A percentile compares a stretch with the other conserved stretches of the same genome.
These are phyloP conservation scores for Pichia membranifaciens DNA, from an alignment of 805 yeast species.

Conservation along the genomic window DNA sequence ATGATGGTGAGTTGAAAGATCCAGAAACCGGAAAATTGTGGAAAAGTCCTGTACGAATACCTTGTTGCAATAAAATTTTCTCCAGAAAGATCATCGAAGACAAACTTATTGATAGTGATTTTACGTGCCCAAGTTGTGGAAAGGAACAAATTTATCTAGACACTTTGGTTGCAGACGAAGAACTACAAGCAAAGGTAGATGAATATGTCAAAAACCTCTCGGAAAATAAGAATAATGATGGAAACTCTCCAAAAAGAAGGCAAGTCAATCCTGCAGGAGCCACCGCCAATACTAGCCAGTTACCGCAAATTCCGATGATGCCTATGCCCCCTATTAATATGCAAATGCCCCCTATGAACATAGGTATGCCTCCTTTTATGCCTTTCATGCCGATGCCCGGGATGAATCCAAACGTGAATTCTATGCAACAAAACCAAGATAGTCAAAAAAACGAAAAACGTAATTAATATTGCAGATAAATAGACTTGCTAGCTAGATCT, in stretches of 20 bases:
- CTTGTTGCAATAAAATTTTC: conserved; percentile 55
- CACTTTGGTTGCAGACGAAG: conserved; percentile 55
- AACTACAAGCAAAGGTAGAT: conserved; percentile 48
- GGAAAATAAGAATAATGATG: conserved; percentile 1
- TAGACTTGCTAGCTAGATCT: not conserved
- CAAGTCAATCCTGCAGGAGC: conserved; percentile 12
- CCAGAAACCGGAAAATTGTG: conserved; percentile 64
- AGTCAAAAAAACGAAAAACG: not conserved
- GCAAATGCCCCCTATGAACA: conserved; percentile 24
- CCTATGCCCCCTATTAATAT: conserved; percentile 6
- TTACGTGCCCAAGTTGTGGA: conserved; percentile 84
- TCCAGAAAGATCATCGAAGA: conserved; percentile 62
- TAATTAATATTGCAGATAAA: not conserved
- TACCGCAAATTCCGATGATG: conserved; percentile 29
- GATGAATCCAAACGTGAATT: conserved; percentile 16
- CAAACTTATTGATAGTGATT: conserved; percentile 70
- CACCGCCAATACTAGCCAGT: conserved; percentile 24
- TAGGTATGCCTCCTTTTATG: conserved; percentile 21
- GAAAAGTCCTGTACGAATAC: conserved; percentile 70
- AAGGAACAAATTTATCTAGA: conserved; percentile 72
- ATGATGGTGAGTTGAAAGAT: conserved; percentile 59
- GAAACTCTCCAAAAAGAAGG: conserved; percentile 17
- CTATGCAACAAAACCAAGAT: not conserved
- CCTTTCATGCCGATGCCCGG: conserved; percentile 29
- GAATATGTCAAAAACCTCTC: conserved; percentile 35